Conservation (phyloP, 2,329 filamentous ascomycete genomes). For the Zymoseptoria passerinii region DNA sequence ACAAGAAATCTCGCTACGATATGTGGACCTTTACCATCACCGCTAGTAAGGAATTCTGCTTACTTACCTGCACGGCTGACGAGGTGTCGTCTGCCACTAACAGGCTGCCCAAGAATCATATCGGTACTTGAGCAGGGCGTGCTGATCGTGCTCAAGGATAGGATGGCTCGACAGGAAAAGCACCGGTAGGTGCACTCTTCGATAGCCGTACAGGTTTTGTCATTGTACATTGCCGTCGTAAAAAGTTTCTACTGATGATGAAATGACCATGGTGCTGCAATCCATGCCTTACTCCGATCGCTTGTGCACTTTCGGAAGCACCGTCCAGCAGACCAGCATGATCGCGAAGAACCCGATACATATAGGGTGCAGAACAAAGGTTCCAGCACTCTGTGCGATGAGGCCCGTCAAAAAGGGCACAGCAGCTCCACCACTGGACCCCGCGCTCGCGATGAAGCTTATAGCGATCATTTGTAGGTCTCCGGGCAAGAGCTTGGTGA, state of each 20-base stretch:
- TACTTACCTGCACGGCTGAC: background rate
- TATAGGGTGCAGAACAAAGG: conserved; percentile 58
- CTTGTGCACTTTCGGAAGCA: conserved; percentile 51
- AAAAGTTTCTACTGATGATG: background rate
- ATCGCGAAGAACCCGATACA: conserved; percentile 55
- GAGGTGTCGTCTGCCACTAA: background rate
- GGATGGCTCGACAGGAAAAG: too few species aligned
- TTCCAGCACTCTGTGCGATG: conserved; percentile 53
- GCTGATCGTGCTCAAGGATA: too few species aligned
- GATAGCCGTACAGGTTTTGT: background rate
- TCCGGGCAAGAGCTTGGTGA: conserved; percentile 52
- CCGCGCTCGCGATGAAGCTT: conserved; percentile 61
- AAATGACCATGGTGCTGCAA: background rate
- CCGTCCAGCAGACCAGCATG: conserved; percentile 60
- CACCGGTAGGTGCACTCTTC: too few species aligned
- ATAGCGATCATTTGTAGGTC: conserved; percentile 55
- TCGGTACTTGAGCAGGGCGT: too few species aligned
- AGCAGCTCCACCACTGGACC: conserved; percentile 59
- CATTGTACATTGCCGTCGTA: background rate
- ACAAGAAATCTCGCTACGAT: background rate
- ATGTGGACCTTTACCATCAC: background rate
- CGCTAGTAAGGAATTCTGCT: background rate
- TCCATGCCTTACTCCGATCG: background rate
- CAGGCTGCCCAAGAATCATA: too few species aligned
- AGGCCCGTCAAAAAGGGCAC: conserved; percentile 60